Conservation (phyloP, 2,329 filamentous ascomycete species). For the Fusarium sp. region DNA sequence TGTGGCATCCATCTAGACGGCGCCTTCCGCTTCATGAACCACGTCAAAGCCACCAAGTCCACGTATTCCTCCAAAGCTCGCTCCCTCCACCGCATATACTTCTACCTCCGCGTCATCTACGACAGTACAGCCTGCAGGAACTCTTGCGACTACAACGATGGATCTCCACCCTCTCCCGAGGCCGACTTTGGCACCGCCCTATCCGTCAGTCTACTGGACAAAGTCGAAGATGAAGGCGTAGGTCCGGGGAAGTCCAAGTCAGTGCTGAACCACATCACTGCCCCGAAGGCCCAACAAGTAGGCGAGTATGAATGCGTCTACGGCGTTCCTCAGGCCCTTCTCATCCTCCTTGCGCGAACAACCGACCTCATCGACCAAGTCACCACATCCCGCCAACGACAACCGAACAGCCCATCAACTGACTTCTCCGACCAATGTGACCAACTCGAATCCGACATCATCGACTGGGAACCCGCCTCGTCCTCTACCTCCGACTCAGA, state of each 20-base stretch:
- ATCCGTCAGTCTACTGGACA: neutral
- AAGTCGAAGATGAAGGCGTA: neutral
- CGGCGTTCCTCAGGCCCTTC: neutral
- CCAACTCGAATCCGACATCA: neutral
- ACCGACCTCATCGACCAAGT: neutral
- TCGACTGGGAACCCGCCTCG: neutral
- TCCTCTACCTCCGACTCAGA: neutral
- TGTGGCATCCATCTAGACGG: neutral
- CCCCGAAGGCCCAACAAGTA: neutral
- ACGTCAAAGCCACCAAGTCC: neutral
- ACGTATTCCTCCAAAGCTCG: neutral
- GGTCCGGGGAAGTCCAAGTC: neutral
- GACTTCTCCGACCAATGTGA: neutral
- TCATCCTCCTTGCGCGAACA: neutral
- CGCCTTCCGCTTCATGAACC: neutral
- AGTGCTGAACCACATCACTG: neutral
- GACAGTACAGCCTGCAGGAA: neutral
- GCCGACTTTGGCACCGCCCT: neutral
- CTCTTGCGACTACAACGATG: neutral
- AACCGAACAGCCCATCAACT: neutral
- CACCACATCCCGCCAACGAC: neutral
- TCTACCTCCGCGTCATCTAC: neutral
- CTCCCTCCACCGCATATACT: neutral
- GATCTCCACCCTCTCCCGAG: neutral
- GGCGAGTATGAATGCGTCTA: neutral